Conservation (phyloP, 306 rosid species). For the Medicago lupulina region DNA sequence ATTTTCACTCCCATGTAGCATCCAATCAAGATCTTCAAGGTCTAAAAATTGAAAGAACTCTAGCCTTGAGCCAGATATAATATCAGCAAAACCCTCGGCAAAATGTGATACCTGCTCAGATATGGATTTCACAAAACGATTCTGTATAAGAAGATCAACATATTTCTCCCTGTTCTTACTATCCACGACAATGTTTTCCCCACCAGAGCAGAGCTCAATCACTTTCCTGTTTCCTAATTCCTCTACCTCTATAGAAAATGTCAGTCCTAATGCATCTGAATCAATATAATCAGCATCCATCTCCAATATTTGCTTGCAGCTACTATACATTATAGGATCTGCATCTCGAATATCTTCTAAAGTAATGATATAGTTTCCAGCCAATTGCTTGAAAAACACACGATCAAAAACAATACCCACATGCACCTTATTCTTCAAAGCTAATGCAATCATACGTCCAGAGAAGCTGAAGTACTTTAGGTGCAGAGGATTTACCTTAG, state of each 20-base stretch:
- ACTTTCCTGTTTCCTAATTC: constrained; percentile 70
- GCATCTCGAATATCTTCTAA: constrained; percentile 83
- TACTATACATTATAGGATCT: constrained; percentile 74
- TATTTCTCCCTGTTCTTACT: constrained; percentile 74
- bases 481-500: constrained; percentile 83
- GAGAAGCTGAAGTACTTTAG: constrained; percentile 79
- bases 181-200: constrained; percentile 67
- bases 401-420: constrained; percentile 84
- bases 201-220: constrained; percentile 79
- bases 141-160: constrained; percentile 72
- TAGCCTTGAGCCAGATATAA: constrained; percentile 54
- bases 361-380: constrained; percentile 63
- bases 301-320: constrained; percentile 83
- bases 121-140: constrained; percentile 74
- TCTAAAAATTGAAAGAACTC: constrained; percentile 64
- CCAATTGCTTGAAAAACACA: constrained; percentile 85
- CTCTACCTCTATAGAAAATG: constrained; percentile 82
- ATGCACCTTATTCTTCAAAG: constrained; percentile 82
- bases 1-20: constrained; percentile 80
- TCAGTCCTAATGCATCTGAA: constrained; percentile 84
- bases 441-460: constrained; percentile 88
- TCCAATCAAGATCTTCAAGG: constrained; percentile 87
- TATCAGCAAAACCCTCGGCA: constrained; percentile 74
- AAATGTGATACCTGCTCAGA: constrained; percentile 77
- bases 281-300: constrained; percentile 82